These are phyloP conservation scores for Arabis alpina DNA, from an alignment of 345 rosid genomes.

Conservation along the genomic window DNA sequence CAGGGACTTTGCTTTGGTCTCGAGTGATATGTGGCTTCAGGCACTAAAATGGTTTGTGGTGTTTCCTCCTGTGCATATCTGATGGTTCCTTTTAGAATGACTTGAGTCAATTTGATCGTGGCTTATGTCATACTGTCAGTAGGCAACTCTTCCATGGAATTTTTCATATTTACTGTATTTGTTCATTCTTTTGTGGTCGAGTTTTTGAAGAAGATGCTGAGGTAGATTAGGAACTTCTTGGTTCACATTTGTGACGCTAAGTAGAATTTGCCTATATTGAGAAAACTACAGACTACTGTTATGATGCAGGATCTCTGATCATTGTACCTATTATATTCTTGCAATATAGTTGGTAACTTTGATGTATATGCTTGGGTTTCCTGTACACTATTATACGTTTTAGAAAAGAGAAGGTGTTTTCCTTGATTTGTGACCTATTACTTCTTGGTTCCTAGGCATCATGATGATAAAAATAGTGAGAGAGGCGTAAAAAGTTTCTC, in stretches of 20 bases:
- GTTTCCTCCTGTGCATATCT: neutral
- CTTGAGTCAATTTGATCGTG: neutral
- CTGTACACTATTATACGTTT: neutral
- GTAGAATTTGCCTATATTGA: constrained; percentile 7
- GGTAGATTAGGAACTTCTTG: constrained; percentile 7
- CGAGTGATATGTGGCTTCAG: constrained; percentile 93
- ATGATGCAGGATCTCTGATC: constrained; percentile 19
- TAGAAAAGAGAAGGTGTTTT: constrained; percentile 14
- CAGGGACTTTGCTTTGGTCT: constrained; percentile 89
- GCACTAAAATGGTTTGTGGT: constrained; percentile 83
- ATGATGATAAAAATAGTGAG: constrained; percentile 65
- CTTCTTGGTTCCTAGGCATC: constrained; percentile 64
- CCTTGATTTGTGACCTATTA: constrained; percentile 5
- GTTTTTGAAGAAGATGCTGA: constrained; percentile 3
- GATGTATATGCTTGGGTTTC: constrained; percentile 7
- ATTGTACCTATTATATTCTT: constrained; percentile 10
- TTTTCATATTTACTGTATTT: constrained; percentile 4
- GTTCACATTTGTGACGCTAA: neutral
- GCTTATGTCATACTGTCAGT: neutral
- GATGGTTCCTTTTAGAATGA: constrained; percentile 13
- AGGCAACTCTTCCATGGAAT: neutral
- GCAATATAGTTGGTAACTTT: constrained; percentile 4
- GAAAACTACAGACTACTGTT: constrained; percentile 5
- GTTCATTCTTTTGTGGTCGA: neutral
- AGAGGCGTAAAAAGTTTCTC: constrained; percentile 72